Evolutionary conservation across 148 eudicot genomes (phyloP).

Genomic region (Rhododendron simsii): DNA sequence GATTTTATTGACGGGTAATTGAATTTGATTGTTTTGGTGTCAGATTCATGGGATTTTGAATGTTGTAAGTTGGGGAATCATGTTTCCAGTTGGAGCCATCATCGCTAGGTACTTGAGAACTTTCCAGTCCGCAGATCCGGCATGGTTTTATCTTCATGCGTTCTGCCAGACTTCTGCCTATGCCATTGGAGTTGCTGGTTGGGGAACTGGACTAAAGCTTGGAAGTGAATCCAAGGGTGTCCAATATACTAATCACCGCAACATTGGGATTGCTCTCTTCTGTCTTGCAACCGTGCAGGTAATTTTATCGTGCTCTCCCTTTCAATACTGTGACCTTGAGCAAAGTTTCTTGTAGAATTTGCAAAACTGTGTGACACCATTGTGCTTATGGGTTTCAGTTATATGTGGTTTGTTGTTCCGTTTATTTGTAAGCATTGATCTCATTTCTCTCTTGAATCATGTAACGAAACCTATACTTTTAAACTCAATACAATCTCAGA

Average conservation of each 20-base stretch:
- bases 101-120: constrained; percentile 71
- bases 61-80: constrained; percentile 85
- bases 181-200: constrained; percentile 87
- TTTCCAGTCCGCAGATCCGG: constrained; percentile 75
- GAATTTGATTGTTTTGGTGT: not conserved
- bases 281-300: constrained; percentile 93
- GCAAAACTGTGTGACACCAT: not conserved
- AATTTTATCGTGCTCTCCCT: not conserved
- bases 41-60: constrained; percentile 94
- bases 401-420: not conserved
- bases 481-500: not conserved
- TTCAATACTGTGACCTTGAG: not conserved
- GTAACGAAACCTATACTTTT: not conserved
- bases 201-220: constrained; percentile 92
- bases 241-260: constrained; percentile 53
- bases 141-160: constrained; percentile 86
- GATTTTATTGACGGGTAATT: not conserved
- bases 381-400: not conserved
- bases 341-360: not conserved
- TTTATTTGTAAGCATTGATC: not conserved
- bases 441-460: constrained; percentile 1
- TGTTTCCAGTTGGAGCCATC: constrained; percentile 77
- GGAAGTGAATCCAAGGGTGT: constrained; percentile 68
- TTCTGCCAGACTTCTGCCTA: constrained; percentile 73
- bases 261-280: constrained; percentile 82